Evolutionary conservation across 306 rosid genomes (phyloP), one percentile per base, ranked within the genome.

Genomic region (Prunus mira): DNA sequence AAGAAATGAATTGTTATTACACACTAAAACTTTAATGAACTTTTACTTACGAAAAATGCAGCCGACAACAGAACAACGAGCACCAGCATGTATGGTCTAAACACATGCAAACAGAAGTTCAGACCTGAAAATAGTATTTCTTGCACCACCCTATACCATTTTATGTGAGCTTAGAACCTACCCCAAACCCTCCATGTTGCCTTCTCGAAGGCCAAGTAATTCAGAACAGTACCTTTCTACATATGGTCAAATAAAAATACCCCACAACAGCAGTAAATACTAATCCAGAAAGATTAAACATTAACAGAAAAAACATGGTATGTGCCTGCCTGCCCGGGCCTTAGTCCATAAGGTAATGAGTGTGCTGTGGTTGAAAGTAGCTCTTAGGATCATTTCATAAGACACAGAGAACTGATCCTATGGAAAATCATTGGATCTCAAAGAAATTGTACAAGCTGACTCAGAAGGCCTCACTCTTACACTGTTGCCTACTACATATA

Each of bases 1-100:
- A 68, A 81, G 50, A 75, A 64, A 20, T 62, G 7, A 69, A 13
- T 27, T 28, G 25, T 81, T 34, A 64, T 66, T 61, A 64, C 61
- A 41, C 70, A 75, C 64, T 51, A 79, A 49, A 19, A 43, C 43
- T 18, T 34, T 67, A 20, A 82, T 9, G 27, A 73, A 65, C 15
- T 19, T 18, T 64, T 54, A 41, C 41, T 11, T 9, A 52, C 73
- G 63, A n/a, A 79, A 30, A n/a, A 19, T 41, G 69, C 24, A 74
- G 28, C 71, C 30, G 65, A 74, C 20, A 46, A 65, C 65, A 65
- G 19, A 74, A 65, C 12, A 46, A 43, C 8, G 32, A 68, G 15
- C 25, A 69, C 18, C 67, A 67, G 65, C 22, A 47, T 22, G 10
- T 22, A 76, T 4, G 45, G 12, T 4, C 6, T 34, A 46, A 58